Percentiles rank a stretch among this genome's conserved stretches.
Evolutionary conservation across 768 basidiomycete species (phyloP).

Genomic region (Tricholomella constricta): DNA sequence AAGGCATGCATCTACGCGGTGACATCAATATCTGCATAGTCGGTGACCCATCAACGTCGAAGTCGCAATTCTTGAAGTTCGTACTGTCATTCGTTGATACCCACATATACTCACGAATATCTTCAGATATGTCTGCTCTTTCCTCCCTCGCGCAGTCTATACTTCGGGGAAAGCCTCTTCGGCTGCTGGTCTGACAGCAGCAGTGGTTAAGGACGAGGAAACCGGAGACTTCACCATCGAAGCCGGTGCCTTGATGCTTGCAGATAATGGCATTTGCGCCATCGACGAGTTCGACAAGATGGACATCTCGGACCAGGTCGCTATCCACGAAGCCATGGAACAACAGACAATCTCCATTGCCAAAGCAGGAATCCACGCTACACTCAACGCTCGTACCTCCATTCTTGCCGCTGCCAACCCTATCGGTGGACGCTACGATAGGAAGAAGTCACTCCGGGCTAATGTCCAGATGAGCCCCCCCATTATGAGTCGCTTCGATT

Average conservation of each 20-base stretch:
- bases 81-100: conserved; percentile 24
- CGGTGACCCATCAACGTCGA: conserved; percentile 96
- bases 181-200: conserved; percentile 97
- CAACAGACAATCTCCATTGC: conserved; percentile 99
- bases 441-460: conserved; percentile 86
- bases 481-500: conserved; percentile 98
- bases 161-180: conserved; percentile 99
- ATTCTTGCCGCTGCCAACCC: conserved; percentile 99
- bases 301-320: conserved; percentile 98
- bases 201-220: conserved; percentile 98
- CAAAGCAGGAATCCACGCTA: conserved; percentile 98
- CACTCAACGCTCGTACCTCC: conserved; percentile 94
- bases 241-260: conserved; percentile 98
- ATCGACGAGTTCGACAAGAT: conserved; percentile 99
- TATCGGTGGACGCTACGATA: conserved; percentile 93
- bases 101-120: background rate
- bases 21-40: conserved; percentile 99
- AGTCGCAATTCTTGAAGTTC: conserved; percentile 98
- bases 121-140: conserved; percentile 91
- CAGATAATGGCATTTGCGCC: conserved; percentile 99
- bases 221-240: conserved; percentile 99
- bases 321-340: conserved; percentile 99
- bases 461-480: conserved; percentile 98
- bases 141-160: conserved; percentile 96
- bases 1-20: conserved; percentile 98